Base-by-base conservation (phyloP, 768 basidiomycete genomes). In the Leccinum uliginosum region DNA sequence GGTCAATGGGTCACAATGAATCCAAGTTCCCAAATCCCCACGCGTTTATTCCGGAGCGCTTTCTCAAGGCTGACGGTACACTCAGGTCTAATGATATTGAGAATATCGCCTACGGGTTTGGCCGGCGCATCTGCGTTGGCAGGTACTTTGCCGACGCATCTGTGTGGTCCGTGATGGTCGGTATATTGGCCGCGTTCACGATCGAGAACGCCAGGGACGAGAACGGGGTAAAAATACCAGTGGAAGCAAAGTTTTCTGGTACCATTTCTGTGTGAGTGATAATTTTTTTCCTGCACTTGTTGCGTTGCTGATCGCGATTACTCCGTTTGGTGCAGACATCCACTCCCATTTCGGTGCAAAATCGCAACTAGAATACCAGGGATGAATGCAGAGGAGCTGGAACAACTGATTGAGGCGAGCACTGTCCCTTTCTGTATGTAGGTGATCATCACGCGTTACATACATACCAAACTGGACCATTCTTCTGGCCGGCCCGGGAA, bases 31-130 rank as follows among this genome's bases (percentile, higher is more conserved):
- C 73, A 4, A 69, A 72, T 2, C 65, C 78, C 2, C 67, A 76
- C 35, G 56, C 59, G 24, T 78, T 77, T 60, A 61, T 56, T 26
- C 77, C 78, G 0, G 78, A 78, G 49, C 69, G 76, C 27, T 79
- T 78, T 57, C 55, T 78, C 7, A 66, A 71, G 19, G 48, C 45
- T 1, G 63, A 70, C 0, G 59, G 66, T 11, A 53, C 55, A 14
- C 63, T 70, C 46, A 66, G 55, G 3, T 21, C 43, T 0, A 52
- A 66, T 26, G 35, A 58, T 17, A 14, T 54, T 10, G 46, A 58
- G 43, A 27, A 57, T 10, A 29, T 70, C 35, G 55, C 44, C 15
- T 71, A 57, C 11, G 69, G 71, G 11, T 71, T 71, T 29, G 71
- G 70, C 21, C 57, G 71, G 32, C 68, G 71, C 49, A 66, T 69